phyloP scores from a whole-genome alignment of 2,329 filamentous ascomycete species.

The Dichotomopilus funicola region DNA sequence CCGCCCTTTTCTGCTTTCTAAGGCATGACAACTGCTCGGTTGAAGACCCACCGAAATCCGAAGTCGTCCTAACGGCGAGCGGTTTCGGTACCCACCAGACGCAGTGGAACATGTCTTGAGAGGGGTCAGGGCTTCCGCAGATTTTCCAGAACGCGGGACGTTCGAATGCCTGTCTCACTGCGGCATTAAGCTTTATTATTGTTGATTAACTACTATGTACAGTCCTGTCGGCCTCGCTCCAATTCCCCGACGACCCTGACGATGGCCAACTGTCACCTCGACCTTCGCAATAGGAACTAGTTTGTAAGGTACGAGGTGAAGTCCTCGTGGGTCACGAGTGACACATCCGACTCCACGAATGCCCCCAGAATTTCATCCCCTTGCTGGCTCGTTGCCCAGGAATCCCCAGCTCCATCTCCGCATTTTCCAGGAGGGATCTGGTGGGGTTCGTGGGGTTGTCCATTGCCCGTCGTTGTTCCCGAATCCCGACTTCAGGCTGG shows the following conservation, averaged over 20 bases:
- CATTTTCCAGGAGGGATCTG: constrained; percentile 5
- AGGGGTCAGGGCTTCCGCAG: neutral
- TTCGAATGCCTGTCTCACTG: neutral
- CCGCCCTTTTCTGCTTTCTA: constrained; percentile 10
- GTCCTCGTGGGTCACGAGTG: neutral
- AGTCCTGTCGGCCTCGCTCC: no score
- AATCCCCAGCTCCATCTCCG: constrained; percentile 5
- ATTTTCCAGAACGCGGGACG: constrained; percentile 12
- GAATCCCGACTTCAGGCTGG: constrained; percentile 10
- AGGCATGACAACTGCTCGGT: constrained; percentile 11
- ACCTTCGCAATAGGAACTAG: no score
- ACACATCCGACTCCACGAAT: neutral
- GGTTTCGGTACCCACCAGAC: neutral
- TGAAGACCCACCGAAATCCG: constrained; percentile 7
- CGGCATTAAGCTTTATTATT: no score
- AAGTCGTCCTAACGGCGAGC: neutral
- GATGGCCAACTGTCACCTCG: no score
- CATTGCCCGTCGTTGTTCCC: neutral
- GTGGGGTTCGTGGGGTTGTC: constrained; percentile 7
- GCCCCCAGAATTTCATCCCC: neutral
- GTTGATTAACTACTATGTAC: no score
- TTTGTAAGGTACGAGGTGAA: no score
- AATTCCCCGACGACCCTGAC: no score
- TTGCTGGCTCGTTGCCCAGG: neutral
- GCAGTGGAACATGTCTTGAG: neutral